phyloP scores from a whole-genome alignment of 2,329 filamentous ascomycete species.

The Colletotrichum costaricense region DNA sequence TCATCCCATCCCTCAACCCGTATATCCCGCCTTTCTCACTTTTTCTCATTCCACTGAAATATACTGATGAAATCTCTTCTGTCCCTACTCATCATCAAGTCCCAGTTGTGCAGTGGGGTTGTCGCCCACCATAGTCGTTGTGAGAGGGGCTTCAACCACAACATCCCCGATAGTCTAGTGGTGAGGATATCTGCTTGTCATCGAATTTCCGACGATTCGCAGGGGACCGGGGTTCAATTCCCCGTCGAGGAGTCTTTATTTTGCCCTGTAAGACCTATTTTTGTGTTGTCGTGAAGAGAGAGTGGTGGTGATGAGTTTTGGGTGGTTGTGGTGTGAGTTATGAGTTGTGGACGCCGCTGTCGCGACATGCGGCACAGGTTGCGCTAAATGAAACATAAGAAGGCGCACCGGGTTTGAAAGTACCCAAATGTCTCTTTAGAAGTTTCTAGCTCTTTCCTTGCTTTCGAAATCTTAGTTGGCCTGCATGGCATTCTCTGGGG shows the following conservation, averaged over 20 bases:
- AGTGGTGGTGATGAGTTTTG: not conserved
- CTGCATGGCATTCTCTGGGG: too few relatives aligned
- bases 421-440: not conserved
- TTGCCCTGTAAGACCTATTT: not conserved
- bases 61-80: not conserved
- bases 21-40: not conserved
- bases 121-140: not conserved
- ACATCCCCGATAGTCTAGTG: not conserved
- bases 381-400: not conserved
- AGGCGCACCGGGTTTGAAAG: not conserved
- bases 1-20: not conserved
- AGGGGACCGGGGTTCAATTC: not conserved
- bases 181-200: not conserved
- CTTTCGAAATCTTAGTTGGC: too few relatives aligned
- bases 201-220: not conserved
- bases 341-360: not conserved
- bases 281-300: not conserved
- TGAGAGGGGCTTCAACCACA: accelerated
- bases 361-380: too few relatives aligned
- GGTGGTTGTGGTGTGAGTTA: not conserved
- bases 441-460: too few relatives aligned
- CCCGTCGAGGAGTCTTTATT: not conserved
- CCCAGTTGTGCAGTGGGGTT: not conserved
- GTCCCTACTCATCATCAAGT: not conserved
- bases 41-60: not conserved